Evolutionary conservation across 2,329 filamentous ascomycete species (phyloP).

Genomic region (Microthyrium microscopicum): DNA sequence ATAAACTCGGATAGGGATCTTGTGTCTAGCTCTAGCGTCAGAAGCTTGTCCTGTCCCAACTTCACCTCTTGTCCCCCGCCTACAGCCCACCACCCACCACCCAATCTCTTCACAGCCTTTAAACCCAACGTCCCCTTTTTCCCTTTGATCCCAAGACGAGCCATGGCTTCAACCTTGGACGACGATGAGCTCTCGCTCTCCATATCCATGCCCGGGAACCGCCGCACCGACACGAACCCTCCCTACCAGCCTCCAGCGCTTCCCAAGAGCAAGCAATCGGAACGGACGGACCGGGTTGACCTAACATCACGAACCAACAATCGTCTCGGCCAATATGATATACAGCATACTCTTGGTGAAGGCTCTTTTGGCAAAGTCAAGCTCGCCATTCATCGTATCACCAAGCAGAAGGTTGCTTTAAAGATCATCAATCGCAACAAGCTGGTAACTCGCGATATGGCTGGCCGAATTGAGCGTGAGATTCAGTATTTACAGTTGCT

Average conservation of each 20-base stretch:
- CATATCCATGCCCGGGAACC: slow-evolving; percentile 13
- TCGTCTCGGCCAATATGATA: slow-evolving; percentile 79
- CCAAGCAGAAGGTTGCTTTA: slow-evolving; percentile 85
- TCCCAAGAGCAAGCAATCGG: slow-evolving; percentile 12
- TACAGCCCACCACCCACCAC: too few species aligned
- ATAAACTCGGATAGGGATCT: too few species aligned
- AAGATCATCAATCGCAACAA: slow-evolving; percentile 97
- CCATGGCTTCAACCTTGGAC: slow-evolving; percentile 23
- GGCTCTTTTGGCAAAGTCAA: slow-evolving; percentile 98
- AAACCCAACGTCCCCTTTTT: too few species aligned
- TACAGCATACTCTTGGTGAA: slow-evolving; percentile 81
- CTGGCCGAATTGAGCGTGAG: slow-evolving; percentile 89
- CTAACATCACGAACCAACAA: not conserved
- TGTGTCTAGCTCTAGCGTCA: too few species aligned
- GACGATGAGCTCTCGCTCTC: slow-evolving; percentile 25
- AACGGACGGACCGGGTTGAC: not conserved
- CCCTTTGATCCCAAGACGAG: too few species aligned
- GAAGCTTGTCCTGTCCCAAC: too few species aligned
- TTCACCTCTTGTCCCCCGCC: too few species aligned
- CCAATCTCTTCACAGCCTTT: too few species aligned
- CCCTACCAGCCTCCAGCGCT: slow-evolving; percentile 12
- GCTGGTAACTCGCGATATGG: slow-evolving; percentile 94
- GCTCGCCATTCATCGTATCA: slow-evolving; percentile 81
- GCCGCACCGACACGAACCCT: slow-evolving; percentile 5
- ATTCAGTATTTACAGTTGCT: slow-evolving; percentile 95